Evolutionary conservation across 441 rosid species (phyloP).

Genomic region (Populus hybrid): DNA sequence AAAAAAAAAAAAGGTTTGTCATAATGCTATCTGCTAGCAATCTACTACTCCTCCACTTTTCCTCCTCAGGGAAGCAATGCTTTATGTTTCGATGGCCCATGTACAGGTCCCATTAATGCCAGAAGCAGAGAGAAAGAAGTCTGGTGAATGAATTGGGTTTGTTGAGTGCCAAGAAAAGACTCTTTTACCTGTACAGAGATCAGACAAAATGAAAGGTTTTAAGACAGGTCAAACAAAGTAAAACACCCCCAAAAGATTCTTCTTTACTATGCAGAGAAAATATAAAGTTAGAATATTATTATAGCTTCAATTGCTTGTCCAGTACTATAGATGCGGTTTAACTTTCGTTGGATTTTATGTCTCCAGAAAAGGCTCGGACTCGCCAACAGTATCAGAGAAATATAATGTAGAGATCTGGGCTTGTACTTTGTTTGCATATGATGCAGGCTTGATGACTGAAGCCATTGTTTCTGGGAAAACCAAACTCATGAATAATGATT

Average conservation of each 20-base stretch:
- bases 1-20: neutral
- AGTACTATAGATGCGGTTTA: neutral
- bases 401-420: neutral
- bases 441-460: neutral
- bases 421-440: neutral
- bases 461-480: conserved; percentile 24
- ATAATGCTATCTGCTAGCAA: neutral
- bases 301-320: too few species aligned
- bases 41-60: neutral
- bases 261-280: neutral
- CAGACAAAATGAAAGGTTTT: conserved; percentile 21
- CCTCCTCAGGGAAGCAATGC: neutral
- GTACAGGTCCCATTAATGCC: neutral
- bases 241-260: conserved; percentile 28
- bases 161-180: conserved; percentile 19
- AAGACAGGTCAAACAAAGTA: conserved; percentile 30
- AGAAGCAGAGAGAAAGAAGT: neutral
- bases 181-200: conserved; percentile 10
- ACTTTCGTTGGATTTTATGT: neutral
- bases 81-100: conserved; percentile 1
- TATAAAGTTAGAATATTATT: neutral
- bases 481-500: conserved; percentile 35
- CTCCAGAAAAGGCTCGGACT: neutral
- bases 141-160: neutral
- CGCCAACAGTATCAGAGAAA: neutral